These are phyloP conservation scores for Bonia amplexicaulis DNA, from an alignment of 176 grass and related monocot genomes.

Conservation along the genomic window DNA sequence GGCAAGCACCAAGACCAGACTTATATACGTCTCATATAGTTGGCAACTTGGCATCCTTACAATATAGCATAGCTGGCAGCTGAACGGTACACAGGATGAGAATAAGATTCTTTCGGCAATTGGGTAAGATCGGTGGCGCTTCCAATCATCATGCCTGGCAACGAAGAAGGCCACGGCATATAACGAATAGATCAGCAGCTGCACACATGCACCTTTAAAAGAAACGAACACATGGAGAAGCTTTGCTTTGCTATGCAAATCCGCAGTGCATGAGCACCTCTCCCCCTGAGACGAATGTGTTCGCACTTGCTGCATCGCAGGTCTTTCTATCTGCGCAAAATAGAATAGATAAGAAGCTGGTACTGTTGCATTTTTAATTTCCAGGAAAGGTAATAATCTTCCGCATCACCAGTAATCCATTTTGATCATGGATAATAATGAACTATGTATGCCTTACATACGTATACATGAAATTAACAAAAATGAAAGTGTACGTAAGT, in stretches of 20 bases:
- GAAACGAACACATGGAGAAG: neutral
- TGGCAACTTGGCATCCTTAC: neutral
- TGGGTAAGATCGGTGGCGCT: neutral
- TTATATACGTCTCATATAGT: neutral
- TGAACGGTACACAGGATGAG: neutral
- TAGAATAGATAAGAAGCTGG: neutral
- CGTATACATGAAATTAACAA: neutral
- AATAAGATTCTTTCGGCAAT: neutral
- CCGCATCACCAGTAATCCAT: neutral
- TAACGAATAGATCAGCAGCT: neutral
- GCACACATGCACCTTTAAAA: neutral
- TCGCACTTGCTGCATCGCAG: neutral
- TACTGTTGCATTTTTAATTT: neutral
- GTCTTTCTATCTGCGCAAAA: neutral
- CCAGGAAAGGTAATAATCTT: neutral
- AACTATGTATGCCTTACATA: too few species aligned
- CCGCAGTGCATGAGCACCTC: neutral
- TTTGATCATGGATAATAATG: neutral
- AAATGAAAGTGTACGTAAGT: neutral
- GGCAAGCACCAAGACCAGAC: slow-evolving; percentile 7
- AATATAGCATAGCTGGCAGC: neutral
- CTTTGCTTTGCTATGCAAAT: neutral
- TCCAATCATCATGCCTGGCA: neutral
- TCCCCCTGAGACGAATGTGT: neutral
- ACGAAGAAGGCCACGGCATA: slow-evolving; percentile 1